These are phyloP conservation scores for Scedosporium dehoogii DNA, from an alignment of 2,329 filamentous ascomycete species.

Conservation along the genomic window DNA sequence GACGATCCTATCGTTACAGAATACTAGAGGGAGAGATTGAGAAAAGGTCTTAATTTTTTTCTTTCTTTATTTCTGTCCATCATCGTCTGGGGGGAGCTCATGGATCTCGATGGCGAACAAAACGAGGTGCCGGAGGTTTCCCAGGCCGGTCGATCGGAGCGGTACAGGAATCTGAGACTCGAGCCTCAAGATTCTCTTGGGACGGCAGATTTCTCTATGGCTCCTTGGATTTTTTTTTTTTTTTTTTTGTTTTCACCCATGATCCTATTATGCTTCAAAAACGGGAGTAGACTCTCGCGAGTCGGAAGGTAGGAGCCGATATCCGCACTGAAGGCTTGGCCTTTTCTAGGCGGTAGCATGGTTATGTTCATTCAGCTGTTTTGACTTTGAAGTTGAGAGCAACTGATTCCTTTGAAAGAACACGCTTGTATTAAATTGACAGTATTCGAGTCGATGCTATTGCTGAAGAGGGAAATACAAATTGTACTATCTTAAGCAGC, in stretches of 20 bases:
- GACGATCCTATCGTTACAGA: neutral
- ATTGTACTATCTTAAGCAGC: too few relatives aligned
- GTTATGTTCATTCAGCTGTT: neutral
- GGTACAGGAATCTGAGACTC: neutral
- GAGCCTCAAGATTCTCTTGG: neutral
- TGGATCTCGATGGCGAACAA: neutral
- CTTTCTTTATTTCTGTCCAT: neutral
- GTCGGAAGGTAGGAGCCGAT: neutral
- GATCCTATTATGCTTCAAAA: neutral
- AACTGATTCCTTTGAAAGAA: too few relatives aligned
- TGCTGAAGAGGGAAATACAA: too few relatives aligned
- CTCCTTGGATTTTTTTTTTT: neutral
- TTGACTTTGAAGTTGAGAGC: too few relatives aligned
- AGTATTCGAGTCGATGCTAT: too few relatives aligned
- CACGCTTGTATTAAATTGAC: too few relatives aligned
- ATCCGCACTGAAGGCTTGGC: neutral
- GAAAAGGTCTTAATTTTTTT: neutral
- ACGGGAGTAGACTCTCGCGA: neutral
- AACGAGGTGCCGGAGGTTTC: neutral
- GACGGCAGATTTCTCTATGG: neutral
- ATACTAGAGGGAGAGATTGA: neutral
- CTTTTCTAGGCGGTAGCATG: neutral
- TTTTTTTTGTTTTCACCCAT: neutral
- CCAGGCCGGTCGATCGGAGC: neutral
- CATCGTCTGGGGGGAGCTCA: too few relatives aligned